Evolutionary conservation across 2,329 filamentous ascomycete genomes (phyloP).

Genomic region (Aotearoamyces nothofagi): DNA sequence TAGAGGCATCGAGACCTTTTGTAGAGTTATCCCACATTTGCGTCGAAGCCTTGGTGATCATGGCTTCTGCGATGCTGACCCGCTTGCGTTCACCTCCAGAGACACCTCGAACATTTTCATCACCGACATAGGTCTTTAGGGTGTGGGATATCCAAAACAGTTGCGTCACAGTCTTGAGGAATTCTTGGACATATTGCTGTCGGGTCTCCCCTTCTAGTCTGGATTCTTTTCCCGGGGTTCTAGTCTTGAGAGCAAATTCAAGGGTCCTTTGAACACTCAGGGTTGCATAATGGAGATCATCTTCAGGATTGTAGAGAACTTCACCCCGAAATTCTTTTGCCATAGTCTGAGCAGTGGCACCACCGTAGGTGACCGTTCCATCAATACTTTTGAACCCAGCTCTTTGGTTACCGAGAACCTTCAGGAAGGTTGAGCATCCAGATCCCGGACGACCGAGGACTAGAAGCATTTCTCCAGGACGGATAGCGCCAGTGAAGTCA

Average conservation of each 20-base stretch:
- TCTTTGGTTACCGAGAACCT: conserved; percentile 17
- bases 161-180: conserved; percentile 51
- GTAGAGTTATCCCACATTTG: conserved; percentile 72
- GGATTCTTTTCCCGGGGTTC: conserved; percentile 48
- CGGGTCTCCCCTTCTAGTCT: conserved; percentile 47
- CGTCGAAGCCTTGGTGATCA: conserved; percentile 46
- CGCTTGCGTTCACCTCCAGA: conserved; percentile 63
- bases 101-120: conserved; percentile 58
- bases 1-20: conserved; percentile 57
- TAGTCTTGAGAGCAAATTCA: conserved; percentile 53
- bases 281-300: conserved; percentile 63
- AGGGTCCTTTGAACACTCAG: conserved; percentile 62
- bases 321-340: conserved; percentile 46
- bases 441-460: conserved; percentile 31
- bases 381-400: conserved; percentile 18
- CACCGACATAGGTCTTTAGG: conserved; percentile 57
- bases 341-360: conserved; percentile 35
- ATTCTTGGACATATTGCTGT: conserved; percentile 39
- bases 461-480: conserved; percentile 31
- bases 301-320: conserved; percentile 62
- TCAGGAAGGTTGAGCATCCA: conserved; percentile 25
- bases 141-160: conserved; percentile 60
- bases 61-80: conserved; percentile 68
- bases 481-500: conserved; percentile 13
- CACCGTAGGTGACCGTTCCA: conserved; percentile 34